phyloP scores from a whole-genome alignment of 179 eudicot species.

The Spergularia azorica region DNA sequence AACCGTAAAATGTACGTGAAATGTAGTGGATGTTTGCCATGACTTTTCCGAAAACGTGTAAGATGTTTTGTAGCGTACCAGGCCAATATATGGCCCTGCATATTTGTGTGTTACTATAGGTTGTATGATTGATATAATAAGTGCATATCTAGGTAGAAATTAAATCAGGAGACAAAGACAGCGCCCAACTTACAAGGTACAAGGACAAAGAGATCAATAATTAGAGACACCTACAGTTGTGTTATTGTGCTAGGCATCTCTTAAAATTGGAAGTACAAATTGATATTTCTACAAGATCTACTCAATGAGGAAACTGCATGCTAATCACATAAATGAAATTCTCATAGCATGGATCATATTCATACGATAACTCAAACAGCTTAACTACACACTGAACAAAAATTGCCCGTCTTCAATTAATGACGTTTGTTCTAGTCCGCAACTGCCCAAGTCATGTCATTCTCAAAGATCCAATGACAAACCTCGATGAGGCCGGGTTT shows the following conservation, averaged over 20 bases:
- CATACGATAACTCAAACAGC: not conserved
- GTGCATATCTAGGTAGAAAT: not conserved
- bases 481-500: slow-evolving; percentile 83
- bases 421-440: slow-evolving; percentile 37
- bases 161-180: not conserved
- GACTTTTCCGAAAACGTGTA: too few species aligned
- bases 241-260: too few species aligned
- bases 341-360: slow-evolving; percentile 1
- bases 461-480: slow-evolving; percentile 95
- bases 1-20: not conserved
- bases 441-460: slow-evolving; percentile 82
- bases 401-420: not conserved
- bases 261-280: not conserved
- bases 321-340: not conserved
- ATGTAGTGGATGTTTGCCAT: not conserved
- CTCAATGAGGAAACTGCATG: not conserved
- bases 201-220: too few species aligned
- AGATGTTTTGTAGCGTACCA: too few species aligned
- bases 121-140: slow-evolving; percentile 7
- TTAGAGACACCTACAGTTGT: too few species aligned
- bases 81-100: not conserved
- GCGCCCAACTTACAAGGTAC: not conserved
- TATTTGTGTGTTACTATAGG: not conserved
- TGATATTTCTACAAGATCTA: not conserved
- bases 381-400: not conserved